Conservation (phyloP, 192 early-diverging fungal genomes). For the Gryganskiella cystojenkinii region DNA sequence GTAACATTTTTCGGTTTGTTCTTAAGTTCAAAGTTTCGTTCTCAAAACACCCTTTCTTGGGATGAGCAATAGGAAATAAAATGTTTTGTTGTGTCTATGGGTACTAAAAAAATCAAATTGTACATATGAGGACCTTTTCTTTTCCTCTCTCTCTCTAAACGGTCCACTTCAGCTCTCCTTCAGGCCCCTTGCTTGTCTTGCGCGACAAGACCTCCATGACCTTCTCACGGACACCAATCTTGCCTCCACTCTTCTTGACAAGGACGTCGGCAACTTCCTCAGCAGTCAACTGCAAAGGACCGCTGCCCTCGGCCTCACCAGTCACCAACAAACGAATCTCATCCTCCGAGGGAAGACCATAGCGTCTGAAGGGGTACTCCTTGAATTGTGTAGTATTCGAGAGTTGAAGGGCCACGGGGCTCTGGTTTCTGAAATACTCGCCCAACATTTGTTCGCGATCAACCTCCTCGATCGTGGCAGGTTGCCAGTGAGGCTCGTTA, state of each 20-base stretch:
- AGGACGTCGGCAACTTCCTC: conserved; percentile 72
- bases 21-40: too few species aligned
- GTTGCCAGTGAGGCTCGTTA: conserved; percentile 76
- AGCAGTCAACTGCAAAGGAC: conserved; percentile 63
- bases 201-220: conserved; percentile 70
- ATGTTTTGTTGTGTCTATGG: too few species aligned
- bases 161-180: conserved; percentile 54
- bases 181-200: conserved; percentile 47
- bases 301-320: conserved; percentile 72
- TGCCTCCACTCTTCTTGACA: conserved; percentile 63
- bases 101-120: too few species aligned
- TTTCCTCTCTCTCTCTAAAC: conserved; percentile 13
- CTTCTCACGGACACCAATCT: conserved; percentile 78
- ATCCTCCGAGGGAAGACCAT: conserved; percentile 72
- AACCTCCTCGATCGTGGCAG: conserved; percentile 63
- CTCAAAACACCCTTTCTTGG: too few species aligned
- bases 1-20: too few species aligned
- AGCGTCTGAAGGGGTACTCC: conserved; percentile 70
- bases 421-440: conserved; percentile 66
- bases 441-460: conserved; percentile 59
- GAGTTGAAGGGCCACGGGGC: conserved; percentile 43
- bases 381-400: conserved; percentile 53
- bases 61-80: too few species aligned
- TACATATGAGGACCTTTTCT: too few species aligned
- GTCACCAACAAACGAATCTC: conserved; percentile 72